phyloP scores from a whole-genome alignment of 2,329 filamentous ascomycete genomes.

The Harringtonia aguacate region DNA sequence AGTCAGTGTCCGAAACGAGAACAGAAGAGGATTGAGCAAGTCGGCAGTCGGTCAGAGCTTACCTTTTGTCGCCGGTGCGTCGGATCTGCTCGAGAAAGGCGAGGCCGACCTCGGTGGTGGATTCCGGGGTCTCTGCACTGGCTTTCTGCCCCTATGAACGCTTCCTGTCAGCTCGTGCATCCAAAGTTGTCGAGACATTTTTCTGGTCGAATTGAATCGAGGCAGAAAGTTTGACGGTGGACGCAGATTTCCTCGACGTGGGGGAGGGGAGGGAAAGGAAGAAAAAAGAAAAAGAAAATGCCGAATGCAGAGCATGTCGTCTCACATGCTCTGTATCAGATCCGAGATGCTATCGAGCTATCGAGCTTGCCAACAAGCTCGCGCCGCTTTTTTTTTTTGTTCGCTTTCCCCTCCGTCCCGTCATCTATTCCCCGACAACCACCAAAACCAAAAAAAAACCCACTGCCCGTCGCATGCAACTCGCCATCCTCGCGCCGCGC shows the following conservation, averaged over 20 bases:
- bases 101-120: constrained; percentile 60
- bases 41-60: constrained; percentile 21
- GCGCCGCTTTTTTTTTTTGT: neutral
- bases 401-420: neutral
- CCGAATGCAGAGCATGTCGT: neutral
- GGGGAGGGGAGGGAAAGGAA: neutral
- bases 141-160: constrained; percentile 25
- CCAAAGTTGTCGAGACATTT: neutral
- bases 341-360: neutral
- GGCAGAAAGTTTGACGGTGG: no score
- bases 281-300: neutral
- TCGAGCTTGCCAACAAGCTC: neutral
- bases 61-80: constrained; percentile 74
- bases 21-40: neutral
- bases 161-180: constrained; percentile 1
- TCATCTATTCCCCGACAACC: neutral
- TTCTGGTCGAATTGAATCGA: no score
- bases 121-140: constrained; percentile 52
- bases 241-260: no score
- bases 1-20: neutral
- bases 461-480: neutral
- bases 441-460: no score
- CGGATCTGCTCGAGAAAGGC: constrained; percentile 66
- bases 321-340: neutral
- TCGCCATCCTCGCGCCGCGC: neutral